Percentiles rank a stretch among this genome's conserved stretches.
Conservation (phyloP, 2,329 filamentous ascomycete species). For the Blastomyces gilchristii region DNA sequence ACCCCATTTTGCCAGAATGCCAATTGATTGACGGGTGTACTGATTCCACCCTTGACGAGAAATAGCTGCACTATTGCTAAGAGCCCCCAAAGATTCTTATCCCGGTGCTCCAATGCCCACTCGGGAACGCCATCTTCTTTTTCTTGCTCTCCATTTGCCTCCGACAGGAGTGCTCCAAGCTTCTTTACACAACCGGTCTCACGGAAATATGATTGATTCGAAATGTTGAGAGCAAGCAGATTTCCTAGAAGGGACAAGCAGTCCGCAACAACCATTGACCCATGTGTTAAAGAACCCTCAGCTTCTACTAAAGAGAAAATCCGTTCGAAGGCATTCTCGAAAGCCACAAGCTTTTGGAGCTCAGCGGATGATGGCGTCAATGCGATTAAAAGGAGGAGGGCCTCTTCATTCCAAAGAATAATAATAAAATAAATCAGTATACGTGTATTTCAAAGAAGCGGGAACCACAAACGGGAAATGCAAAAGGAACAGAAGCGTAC, state of each 20-base stretch:
- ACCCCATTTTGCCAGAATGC: constrained; percentile 78
- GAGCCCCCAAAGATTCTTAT: constrained; percentile 86
- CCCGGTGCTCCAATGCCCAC: constrained; percentile 67
- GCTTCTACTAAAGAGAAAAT: constrained; percentile 70
- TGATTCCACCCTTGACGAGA: constrained; percentile 65
- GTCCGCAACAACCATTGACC: constrained; percentile 82
- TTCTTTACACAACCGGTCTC: constrained; percentile 75
- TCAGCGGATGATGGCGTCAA: constrained; percentile 79
- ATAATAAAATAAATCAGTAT: not conserved
- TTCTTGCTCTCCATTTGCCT: constrained; percentile 46
- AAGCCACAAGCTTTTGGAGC: constrained; percentile 89
- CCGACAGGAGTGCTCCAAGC: constrained; percentile 58
- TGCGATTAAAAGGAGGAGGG: constrained; percentile 73
- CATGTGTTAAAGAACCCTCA: constrained; percentile 73
- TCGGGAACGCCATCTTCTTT: constrained; percentile 53
- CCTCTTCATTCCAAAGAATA: constrained; percentile 43
- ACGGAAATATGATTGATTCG: constrained; percentile 88
- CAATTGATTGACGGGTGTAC: constrained; percentile 71
- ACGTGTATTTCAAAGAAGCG: not conserved
- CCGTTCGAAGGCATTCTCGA: constrained; percentile 85
- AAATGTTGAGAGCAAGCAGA: constrained; percentile 71
- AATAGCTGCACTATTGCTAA: constrained; percentile 81
- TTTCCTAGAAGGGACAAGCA: constrained; percentile 86
- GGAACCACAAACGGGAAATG: not conserved
- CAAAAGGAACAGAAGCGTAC: constrained; percentile 24